Percentiles rank a stretch among this genome's conserved stretches.
These are phyloP conservation scores for Tricholoma furcatifolium DNA, from an alignment of 768 basidiomycete species.

Conservation along the genomic window DNA sequence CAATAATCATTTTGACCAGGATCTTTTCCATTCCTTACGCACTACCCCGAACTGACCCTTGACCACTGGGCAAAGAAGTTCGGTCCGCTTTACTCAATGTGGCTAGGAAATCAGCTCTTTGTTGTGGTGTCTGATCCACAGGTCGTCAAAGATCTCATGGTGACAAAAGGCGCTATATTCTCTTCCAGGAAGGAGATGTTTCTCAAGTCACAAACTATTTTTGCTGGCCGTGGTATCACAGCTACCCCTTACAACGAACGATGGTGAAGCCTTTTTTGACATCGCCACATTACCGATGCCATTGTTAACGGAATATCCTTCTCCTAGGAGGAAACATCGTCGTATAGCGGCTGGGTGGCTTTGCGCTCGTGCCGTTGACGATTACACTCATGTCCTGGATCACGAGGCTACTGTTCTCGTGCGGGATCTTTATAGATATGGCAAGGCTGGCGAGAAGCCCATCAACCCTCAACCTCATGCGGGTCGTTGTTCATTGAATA, in stretches of 20 bases:
- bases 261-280: conserved; percentile 25
- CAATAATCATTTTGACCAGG: conserved; percentile 14
- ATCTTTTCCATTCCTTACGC: conserved; percentile 37
- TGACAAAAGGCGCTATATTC: conserved; percentile 44
- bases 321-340: conserved; percentile 39
- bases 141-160: conserved; percentile 42
- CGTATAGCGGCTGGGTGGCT: conserved; percentile 35
- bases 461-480: conserved; percentile 39
- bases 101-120: conserved; percentile 47
- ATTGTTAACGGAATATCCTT: not conserved
- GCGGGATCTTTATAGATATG: conserved; percentile 32
- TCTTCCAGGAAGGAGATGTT: conserved; percentile 46
- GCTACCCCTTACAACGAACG: conserved; percentile 41
- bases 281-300: not conserved
- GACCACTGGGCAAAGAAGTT: conserved; percentile 42
- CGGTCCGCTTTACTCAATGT: conserved; percentile 43
- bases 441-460: conserved; percentile 28
- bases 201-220: conserved; percentile 44
- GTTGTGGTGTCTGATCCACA: conserved; percentile 43
- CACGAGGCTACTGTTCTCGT: conserved; percentile 39
- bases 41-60: conserved; percentile 42
- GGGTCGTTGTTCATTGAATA: conserved; percentile 40
- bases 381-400: conserved; percentile 35
- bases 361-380: conserved; percentile 31
- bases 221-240: conserved; percentile 43